Conservation (phyloP, 1,284 basidiomycete genomes). For the Singerocomus inundabilis region DNA sequence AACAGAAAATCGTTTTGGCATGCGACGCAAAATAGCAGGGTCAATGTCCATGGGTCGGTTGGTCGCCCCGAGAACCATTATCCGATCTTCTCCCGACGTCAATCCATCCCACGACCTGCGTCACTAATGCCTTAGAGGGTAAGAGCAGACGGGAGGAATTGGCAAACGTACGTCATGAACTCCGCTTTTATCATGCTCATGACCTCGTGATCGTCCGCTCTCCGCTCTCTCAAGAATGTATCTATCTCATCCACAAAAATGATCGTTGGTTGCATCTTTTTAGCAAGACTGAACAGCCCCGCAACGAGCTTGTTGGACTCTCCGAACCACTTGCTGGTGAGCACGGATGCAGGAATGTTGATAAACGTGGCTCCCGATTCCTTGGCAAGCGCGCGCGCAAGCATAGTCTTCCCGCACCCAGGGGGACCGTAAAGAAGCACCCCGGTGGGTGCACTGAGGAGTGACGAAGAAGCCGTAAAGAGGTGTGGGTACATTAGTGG, state of each 20-base stretch:
- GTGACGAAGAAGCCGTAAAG: constrained; percentile 73
- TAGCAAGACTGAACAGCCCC: constrained; percentile 87
- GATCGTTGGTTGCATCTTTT: constrained; percentile 81
- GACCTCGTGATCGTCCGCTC: constrained; percentile 91
- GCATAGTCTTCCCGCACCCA: constrained; percentile 94
- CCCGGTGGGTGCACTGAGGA: constrained; percentile 74
- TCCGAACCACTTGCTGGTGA: constrained; percentile 96
- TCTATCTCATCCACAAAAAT: constrained; percentile 98
- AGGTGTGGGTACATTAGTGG: constrained; percentile 91
- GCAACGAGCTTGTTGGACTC: constrained; percentile 98
- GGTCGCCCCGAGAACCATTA: constrained; percentile 94
- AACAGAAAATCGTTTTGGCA: constrained; percentile 98
- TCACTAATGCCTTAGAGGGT: background rate
- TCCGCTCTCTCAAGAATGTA: constrained; percentile 88
- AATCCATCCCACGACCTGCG: constrained; percentile 93
- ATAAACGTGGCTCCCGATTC: constrained; percentile 98
- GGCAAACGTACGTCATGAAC: constrained; percentile 87
- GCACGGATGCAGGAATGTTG: constrained; percentile 78
- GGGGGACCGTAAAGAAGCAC: constrained; percentile 90
- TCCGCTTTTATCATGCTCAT: constrained; percentile 99
- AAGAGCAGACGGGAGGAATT: background rate
- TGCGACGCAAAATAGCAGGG: constrained; percentile 88
- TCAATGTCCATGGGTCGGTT: constrained; percentile 97
- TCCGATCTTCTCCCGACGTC: constrained; percentile 79
- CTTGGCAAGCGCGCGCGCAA: constrained; percentile 93